phyloP scores from a whole-genome alignment of 257 asterid species.

The Fraxinus americana region DNA sequence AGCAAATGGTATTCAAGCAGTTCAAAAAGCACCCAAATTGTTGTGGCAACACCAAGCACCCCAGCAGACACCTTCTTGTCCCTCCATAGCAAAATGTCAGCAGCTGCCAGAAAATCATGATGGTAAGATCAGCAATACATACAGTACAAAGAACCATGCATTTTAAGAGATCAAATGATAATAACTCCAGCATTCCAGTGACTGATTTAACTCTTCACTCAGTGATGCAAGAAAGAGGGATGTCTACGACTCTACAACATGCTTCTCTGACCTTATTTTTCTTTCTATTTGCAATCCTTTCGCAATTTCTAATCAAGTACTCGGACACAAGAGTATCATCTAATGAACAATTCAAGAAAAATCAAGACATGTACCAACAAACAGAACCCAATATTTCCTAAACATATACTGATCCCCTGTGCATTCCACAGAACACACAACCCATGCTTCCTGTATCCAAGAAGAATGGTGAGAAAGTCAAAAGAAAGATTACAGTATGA shows the following conservation, averaged over 20 bases:
- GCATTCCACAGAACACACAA: background rate
- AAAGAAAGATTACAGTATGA: no score
- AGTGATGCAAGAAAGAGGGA: background rate
- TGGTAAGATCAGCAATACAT: background rate
- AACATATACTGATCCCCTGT: background rate
- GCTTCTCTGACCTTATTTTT: background rate
- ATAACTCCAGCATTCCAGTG: background rate
- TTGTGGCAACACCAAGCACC: constrained; percentile 79
- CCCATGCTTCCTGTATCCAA: background rate
- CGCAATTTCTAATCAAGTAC: background rate
- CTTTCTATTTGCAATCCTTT: background rate
- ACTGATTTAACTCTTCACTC: background rate
- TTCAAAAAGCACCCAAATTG: constrained; percentile 88
- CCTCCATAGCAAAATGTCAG: constrained; percentile 89
- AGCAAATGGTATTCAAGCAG: constrained; percentile 85
- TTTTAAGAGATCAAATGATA: background rate
- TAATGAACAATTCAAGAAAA: no score
- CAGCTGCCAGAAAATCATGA: constrained; percentile 53
- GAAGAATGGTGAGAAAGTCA: background rate
- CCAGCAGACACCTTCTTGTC: constrained; percentile 78
- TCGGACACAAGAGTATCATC: no score
- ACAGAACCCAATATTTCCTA: background rate
- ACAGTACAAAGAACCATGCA: background rate
- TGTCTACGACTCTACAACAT: background rate
- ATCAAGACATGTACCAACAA: no score